Base-by-base conservation (phyloP, 805 yeast genomes). In the Starmerella etchellsii region DNA sequence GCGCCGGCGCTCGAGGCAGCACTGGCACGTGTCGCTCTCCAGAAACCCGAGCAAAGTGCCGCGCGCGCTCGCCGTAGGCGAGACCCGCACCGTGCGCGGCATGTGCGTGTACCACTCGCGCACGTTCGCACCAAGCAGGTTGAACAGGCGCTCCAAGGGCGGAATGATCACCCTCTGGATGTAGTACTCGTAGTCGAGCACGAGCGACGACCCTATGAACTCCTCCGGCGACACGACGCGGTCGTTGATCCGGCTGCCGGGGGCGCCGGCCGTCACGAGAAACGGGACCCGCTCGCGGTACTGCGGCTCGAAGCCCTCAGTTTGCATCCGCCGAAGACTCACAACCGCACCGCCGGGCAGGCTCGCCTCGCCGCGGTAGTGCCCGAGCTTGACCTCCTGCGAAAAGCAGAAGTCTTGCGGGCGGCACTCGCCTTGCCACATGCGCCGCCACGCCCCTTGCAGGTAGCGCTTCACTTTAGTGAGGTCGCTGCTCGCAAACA, bases 311-410 rank as follows among this genome's bases (percentile, higher is more conserved):
- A 78, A 69, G 30, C 93, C 62, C 56, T 91, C 98, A 4, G 65
- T 57, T 24, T 68, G 69, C 58, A 75, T 70, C 44, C 68, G 70
- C 47, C 71, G 70, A 46, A 70, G 68, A n/a, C 91, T 79, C 1
- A 91, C 69, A 13, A 76, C 67, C 0, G 98, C 97, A 0, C 97
- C 97, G 0, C 97, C 91, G 0, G 98, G 98, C 2, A 84, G 70
- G 38, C 34, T 42, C 4, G 19, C 25, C 14, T 31, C 34, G 19
- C 74, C 69, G 55, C 81, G 81, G 57, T 91, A 91, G 0, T 78
- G 68, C 0, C 97, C 97, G 34, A 84, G 63, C 41, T 79, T 69
- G 3, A 91, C 96, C 51, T 81, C 95, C 54, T 81, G 82, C 2
- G 94, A 87, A 64, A 91, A 91, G 53, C 94, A 79, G 54, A 85